Evolutionary conservation across 495 filamentous ascomycete species (phyloP), one percentile per base, ranked within the genome.

Genomic region (Hypoxylon intermedium): DNA sequence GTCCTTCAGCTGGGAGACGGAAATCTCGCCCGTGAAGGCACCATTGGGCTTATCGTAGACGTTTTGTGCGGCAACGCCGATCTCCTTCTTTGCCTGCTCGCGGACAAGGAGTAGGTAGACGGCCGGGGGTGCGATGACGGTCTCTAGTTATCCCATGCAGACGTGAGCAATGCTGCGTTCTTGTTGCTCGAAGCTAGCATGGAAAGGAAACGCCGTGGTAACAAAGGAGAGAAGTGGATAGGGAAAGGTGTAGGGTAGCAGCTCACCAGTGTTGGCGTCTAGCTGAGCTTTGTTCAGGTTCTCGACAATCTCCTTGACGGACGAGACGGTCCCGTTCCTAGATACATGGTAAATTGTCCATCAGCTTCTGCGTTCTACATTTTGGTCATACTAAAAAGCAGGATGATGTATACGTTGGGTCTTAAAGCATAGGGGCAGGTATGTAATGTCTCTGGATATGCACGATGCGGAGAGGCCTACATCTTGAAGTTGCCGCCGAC

Each of bases 401-500:
- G 30, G 31, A 6, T 40, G 20, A n/a, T 1, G 9, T 6, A n/a
- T n/a, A n/a, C n/a, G n/a, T n/a, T n/a, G 16, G 16, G 19, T 43
- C 12, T 11, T 7, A 13, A 7, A 24, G 45, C 20, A 18, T 16
- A 31, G 0, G 15, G 37, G 16, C 11, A 40, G 50, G 0, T 52
- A 15, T 34, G 24, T 9, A 23, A 15, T 16, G 12, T 23, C 23
- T 1, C 63, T 63, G 65, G 48, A 40, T 61, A 38, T 40, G n/a
- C n/a, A n/a, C n/a, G n/a, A n/a, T n/a, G n/a, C n/a, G 50, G 58
- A 62, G 40, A 48, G 51, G 20, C 83, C 49, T 74, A 93, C 92
- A 96, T 97, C 83, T 98, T 98, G 83, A 98, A 98, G 86, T 98
- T 98, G 72, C 94, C 94, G 75, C 94, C 94, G 74, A 98, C 91